phyloP scores from a whole-genome alignment of 2,329 filamentous ascomycete species.

The Aspergillus thermomutatus region DNA sequence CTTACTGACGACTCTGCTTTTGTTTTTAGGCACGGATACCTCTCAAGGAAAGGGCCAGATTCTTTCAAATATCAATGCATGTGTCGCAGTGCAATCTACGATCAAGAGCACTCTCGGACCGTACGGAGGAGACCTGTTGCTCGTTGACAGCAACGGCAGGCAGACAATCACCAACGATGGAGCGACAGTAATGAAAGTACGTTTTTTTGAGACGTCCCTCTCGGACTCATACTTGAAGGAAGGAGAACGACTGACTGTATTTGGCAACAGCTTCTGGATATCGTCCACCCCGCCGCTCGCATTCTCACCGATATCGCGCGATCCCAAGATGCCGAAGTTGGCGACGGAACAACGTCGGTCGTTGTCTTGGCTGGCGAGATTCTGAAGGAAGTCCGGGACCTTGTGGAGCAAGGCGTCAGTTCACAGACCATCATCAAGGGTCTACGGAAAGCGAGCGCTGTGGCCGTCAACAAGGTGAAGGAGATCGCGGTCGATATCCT shows the following conservation, averaged over 20 bases:
- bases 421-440: conserved; percentile 98
- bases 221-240: neutral
- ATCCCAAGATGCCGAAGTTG: conserved; percentile 98
- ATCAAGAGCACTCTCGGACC: conserved; percentile 95
- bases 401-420: conserved; percentile 95
- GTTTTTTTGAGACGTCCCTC: conserved; percentile 10
- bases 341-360: conserved; percentile 95
- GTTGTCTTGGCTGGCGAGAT: conserved; percentile 98
- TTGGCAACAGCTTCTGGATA: conserved; percentile 76
- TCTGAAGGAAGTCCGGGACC: conserved; percentile 91
- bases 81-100: conserved; percentile 89
- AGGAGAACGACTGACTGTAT: conserved; percentile 6
- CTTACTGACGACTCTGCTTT: conserved; percentile 24
- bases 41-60: conserved; percentile 97
- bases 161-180: conserved; percentile 99
- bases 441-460: conserved; percentile 76
- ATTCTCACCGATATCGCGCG: conserved; percentile 97
- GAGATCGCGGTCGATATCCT: conserved; percentile 74
- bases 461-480: conserved; percentile 98
- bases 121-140: conserved; percentile 92
- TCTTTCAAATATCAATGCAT: conserved; percentile 97
- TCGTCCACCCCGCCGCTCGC: conserved; percentile 93
- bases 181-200: conserved; percentile 97
- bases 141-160: conserved; percentile 91
- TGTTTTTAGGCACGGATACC: conserved; percentile 76